phyloP scores from a whole-genome alignment of 495 filamentous ascomycete genomes.

The Podospora sp. region DNA sequence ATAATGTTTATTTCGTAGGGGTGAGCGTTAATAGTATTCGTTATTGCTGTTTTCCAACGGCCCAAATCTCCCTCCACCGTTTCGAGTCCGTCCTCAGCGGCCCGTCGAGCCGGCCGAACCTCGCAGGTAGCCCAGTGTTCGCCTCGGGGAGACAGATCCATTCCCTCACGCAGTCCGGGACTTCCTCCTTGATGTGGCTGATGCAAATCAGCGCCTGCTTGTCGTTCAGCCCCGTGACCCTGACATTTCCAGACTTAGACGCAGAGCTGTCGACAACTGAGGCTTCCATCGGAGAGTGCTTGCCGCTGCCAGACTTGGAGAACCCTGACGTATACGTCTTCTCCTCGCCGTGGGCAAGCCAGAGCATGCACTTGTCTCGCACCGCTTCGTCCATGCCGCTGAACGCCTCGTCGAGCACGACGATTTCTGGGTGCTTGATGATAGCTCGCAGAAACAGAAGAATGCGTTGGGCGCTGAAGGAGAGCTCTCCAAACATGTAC shows the following conservation, averaged over 20 bases:
- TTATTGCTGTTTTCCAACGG: neutral
- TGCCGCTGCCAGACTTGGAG: slow-evolving; percentile 16
- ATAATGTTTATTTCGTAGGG: neutral
- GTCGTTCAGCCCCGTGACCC: slow-evolving; percentile 58
- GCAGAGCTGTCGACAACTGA: slow-evolving; percentile 47
- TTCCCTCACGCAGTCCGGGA: slow-evolving; percentile 74
- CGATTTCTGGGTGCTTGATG: slow-evolving; percentile 78
- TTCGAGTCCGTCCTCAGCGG: slow-evolving; percentile 56
- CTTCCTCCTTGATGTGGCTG: slow-evolving; percentile 87
- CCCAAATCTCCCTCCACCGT: slow-evolving; percentile 67
- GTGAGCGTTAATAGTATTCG: neutral
- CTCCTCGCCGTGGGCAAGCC: slow-evolving; percentile 66
- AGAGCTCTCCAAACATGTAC: slow-evolving; percentile 70
- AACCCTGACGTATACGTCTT: slow-evolving; percentile 35
- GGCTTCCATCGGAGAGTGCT: slow-evolving; percentile 17
- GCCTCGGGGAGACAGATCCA: slow-evolving; percentile 80
- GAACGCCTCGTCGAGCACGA: slow-evolving; percentile 92
- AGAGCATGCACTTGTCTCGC: slow-evolving; percentile 80
- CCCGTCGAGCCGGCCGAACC: slow-evolving; percentile 59
- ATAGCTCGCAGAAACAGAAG: slow-evolving; percentile 83
- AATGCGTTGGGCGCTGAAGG: slow-evolving; percentile 78
- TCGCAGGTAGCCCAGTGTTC: slow-evolving; percentile 55
- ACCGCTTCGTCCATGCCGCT: slow-evolving; percentile 82
- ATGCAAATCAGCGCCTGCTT: slow-evolving; percentile 82
- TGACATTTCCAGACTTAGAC: slow-evolving; percentile 41